Conservation (phyloP, 768 basidiomycete species). For the Stropharia rugosoannulata region DNA sequence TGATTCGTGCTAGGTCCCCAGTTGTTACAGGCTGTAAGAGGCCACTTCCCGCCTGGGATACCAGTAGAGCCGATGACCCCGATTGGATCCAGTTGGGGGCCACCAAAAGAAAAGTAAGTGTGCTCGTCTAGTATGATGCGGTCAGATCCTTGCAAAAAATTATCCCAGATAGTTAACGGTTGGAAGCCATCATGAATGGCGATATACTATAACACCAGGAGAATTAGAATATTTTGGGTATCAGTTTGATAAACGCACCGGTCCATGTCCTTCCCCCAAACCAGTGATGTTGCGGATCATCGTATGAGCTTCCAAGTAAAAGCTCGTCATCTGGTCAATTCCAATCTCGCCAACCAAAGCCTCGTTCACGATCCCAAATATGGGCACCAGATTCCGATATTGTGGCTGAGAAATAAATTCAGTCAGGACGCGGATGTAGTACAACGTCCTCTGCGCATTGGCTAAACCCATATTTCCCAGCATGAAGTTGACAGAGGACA, state of each 20-base stretch:
- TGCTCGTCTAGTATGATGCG: constrained; percentile 66
- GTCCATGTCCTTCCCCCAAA: constrained; percentile 66
- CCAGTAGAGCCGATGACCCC: constrained; percentile 27
- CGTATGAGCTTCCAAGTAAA: constrained; percentile 57
- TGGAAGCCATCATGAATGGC: constrained; percentile 47
- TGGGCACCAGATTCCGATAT: constrained; percentile 47
- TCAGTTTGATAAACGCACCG: constrained; percentile 16
- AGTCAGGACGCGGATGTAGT: constrained; percentile 71
- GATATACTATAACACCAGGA: constrained; percentile 45
- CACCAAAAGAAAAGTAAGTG: constrained; percentile 64
- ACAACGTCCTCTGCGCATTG: constrained; percentile 77
- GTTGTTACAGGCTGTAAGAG: constrained; percentile 46
- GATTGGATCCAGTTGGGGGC: constrained; percentile 33
- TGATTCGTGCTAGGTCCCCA: constrained; percentile 62
- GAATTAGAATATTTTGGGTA: background rate
- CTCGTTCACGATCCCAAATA: constrained; percentile 70
- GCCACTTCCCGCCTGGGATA: constrained; percentile 44
- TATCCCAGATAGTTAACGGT: constrained; percentile 38
- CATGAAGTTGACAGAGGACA: constrained; percentile 57
- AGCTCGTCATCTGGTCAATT: constrained; percentile 48
- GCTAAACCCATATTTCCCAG: constrained; percentile 81
- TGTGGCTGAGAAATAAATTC: constrained; percentile 80
- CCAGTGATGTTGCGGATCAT: constrained; percentile 73
- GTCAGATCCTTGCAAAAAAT: constrained; percentile 57
- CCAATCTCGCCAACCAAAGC: constrained; percentile 49